Conservation (phyloP, 179 eudicot species). For the Nepenthes alata region DNA sequence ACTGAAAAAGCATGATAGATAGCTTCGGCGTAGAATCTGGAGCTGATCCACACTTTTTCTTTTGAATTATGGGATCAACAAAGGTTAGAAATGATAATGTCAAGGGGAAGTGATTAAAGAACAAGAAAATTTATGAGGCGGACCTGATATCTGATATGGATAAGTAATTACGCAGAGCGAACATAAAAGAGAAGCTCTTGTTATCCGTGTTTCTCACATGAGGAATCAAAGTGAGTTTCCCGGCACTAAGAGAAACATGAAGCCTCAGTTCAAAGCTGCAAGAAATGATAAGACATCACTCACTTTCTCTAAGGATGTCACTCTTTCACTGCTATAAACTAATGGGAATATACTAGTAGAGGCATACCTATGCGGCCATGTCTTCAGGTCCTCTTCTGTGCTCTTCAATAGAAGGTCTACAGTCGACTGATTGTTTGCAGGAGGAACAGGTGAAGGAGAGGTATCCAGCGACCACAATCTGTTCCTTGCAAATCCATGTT, state of each 20-base stretch:
- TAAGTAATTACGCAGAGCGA: slow-evolving; percentile 48
- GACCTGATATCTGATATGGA: slow-evolving; percentile 65
- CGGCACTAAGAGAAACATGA: slow-evolving; percentile 39
- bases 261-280: slow-evolving; percentile 67
- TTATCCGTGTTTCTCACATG: slow-evolving; percentile 56
- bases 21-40: neutral
- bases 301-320: neutral
- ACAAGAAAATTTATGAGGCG: neutral
- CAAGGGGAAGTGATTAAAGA: neutral
- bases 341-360: neutral
- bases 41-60: neutral
- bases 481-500: slow-evolving; percentile 51
- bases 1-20: neutral
- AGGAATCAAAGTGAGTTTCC: slow-evolving; percentile 55
- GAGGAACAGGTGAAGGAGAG: slow-evolving; percentile 26
- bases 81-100: neutral
- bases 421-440: slow-evolving; percentile 29
- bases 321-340: neutral
- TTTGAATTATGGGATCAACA: neutral
- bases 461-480: slow-evolving; percentile 45
- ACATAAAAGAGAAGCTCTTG: slow-evolving; percentile 51
- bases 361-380: slow-evolving; percentile 48
- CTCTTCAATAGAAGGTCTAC: slow-evolving; percentile 46
- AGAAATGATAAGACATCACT: slow-evolving; percentile 1
- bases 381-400: slow-evolving; percentile 33